These are phyloP conservation scores for Sclerotiophoma versabilis DNA, from an alignment of 2,329 filamentous ascomycete species.

Conservation along the genomic window DNA sequence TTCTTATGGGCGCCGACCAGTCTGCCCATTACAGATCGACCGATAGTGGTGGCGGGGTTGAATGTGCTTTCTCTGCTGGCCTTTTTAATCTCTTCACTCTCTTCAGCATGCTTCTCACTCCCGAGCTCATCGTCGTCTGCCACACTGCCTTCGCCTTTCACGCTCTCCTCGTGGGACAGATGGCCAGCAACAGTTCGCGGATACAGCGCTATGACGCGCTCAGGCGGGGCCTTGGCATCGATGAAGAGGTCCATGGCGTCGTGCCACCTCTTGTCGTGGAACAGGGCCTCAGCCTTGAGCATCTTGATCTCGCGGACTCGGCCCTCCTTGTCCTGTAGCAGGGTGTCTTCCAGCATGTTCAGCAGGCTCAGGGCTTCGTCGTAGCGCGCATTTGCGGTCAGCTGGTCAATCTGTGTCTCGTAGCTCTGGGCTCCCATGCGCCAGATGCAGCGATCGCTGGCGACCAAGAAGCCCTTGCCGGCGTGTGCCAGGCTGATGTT, in stretches of 20 bases:
- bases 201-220: constrained; percentile 84
- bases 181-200: constrained; percentile 84
- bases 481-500: constrained; percentile 94
- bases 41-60: constrained; percentile 38
- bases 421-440: constrained; percentile 95
- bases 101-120: constrained; percentile 27
- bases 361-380: constrained; percentile 94
- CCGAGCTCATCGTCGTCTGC: constrained; percentile 38
- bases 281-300: constrained; percentile 85
- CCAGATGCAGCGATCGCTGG: constrained; percentile 91
- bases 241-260: constrained; percentile 91
- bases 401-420: constrained; percentile 83
- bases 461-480: constrained; percentile 93
- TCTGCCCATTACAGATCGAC: constrained; percentile 56
- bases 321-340: constrained; percentile 81
- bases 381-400: constrained; percentile 75
- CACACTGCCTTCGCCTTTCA: constrained; percentile 54
- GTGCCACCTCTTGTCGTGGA: constrained; percentile 81
- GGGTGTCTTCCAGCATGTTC: constrained; percentile 87
- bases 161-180: constrained; percentile 68
- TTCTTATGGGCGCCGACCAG: constrained; percentile 56
- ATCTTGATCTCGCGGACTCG: constrained; percentile 87
- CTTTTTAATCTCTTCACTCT: constrained; percentile 30
- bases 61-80: constrained; percentile 26
- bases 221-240: constrained; percentile 86